Base-by-base conservation (phyloP, 768 basidiomycete genomes). In the Amylocystis lapponica region DNA sequence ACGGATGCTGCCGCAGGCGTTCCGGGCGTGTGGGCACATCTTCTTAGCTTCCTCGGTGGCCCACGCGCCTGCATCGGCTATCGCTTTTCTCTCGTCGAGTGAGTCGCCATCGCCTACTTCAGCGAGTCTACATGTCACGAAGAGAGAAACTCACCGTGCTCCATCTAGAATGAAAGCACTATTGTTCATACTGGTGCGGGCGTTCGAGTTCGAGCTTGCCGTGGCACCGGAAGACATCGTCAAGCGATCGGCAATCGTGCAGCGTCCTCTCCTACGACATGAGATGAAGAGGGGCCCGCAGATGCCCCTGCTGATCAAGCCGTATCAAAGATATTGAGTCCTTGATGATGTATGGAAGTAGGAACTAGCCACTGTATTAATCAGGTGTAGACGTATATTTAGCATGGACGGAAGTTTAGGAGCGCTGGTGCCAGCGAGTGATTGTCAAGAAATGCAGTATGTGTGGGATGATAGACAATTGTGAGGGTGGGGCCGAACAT, bases 41-140 rank as follows among this genome's bases (percentile, higher is more conserved):
- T 76, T 51, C 54, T 83, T 16, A 74, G 76, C 0, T 86, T 86
- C 68, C 50, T 80, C 3, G 79, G 78, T 19, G 83, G 83, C 1
- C 75, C 78, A 13, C 69, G 73, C 21, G 70, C 78, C 0, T 86
- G 83, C 43, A 82, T 84, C 27, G 81, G 82, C 0, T 83, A 75
- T 55, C 71, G 77, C 2, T 84, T 84, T 53, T 69, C 83, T 7
- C 55, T 83, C 13, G 65, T 75, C 20, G 79, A 80, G 76, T 79
- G 47, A 30, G 76, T 67, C 16, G 13, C 11, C 7, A 33, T 33
- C 14, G 19, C 32, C n/a, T n/a, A n/a, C n/a, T n/a, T n/a, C n/a
- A n/a, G n/a, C n/a, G n/a, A n/a, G n/a, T n/a, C n/a, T n/a, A n/a
- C n/a, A n/a, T n/a, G n/a, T n/a, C n/a, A n/a, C n/a, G n/a, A n/a